These are phyloP conservation scores for Penicillium thymicola DNA, from an alignment of 2,329 filamentous ascomycete genomes.

Conservation along the genomic window DNA sequence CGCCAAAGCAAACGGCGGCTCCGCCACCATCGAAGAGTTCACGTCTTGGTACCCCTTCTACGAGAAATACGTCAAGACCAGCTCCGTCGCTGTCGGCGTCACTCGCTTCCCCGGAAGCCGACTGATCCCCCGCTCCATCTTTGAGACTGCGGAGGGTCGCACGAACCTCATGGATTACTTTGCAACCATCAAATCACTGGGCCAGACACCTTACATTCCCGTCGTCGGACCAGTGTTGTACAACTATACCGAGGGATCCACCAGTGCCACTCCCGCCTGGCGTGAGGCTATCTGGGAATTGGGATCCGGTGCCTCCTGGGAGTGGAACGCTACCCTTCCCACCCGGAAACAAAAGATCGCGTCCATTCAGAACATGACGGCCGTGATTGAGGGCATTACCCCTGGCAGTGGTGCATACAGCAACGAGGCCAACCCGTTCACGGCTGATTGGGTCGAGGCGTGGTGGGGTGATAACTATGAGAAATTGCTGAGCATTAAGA, in stretches of 20 bases:
- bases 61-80: conserved; percentile 16
- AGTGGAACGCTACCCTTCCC: conserved; percentile 18
- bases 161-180: neutral
- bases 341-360: conserved; percentile 7
- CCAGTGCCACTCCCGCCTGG: conserved; percentile 19
- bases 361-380: conserved; percentile 6
- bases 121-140: conserved; percentile 17
- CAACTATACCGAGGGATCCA: conserved; percentile 18
- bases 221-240: conserved; percentile 17
- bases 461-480: conserved; percentile 23
- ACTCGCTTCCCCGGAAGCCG: conserved; percentile 18
- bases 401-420: conserved; percentile 19
- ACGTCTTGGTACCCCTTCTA: conserved; percentile 20
- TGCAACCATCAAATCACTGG: neutral
- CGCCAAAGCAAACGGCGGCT: conserved; percentile 12
- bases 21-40: conserved; percentile 15
- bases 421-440: conserved; percentile 21
- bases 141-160: conserved; percentile 13
- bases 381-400: conserved; percentile 9
- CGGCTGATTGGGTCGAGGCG: conserved; percentile 15
- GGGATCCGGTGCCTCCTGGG: conserved; percentile 10
- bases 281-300: conserved; percentile 18
- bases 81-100: conserved; percentile 16
- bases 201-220: conserved; percentile 15
- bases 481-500: conserved; percentile 16